Conservation (phyloP, 176 grass and related monocot species). For the Rhipidocladum racemiflorum region DNA sequence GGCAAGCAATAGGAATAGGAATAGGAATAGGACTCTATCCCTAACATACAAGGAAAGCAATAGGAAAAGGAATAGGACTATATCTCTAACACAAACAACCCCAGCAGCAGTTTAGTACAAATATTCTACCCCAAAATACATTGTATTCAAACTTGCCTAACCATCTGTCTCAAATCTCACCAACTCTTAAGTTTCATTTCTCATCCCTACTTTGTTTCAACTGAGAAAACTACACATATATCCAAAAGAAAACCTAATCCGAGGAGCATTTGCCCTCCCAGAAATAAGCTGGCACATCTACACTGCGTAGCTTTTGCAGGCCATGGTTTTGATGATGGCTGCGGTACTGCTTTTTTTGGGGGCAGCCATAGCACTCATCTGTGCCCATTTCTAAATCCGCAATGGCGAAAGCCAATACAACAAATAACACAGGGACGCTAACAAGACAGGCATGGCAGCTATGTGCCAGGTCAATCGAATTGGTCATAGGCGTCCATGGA, state of each 20-base stretch:
- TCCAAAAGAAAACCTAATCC: conserved; percentile 29
- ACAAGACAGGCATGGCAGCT: not conserved
- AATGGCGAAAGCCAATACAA: conserved; percentile 6
- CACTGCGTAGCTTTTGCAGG: not conserved
- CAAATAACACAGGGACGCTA: not conserved
- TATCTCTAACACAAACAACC: too few relatives aligned
- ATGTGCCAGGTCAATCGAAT: conserved; percentile 52
- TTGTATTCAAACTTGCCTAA: conserved; percentile 24
- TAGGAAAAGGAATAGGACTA: too few relatives aligned
- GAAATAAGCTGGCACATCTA: conserved; percentile 29
- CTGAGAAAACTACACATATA: conserved; percentile 42
- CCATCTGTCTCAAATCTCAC: not conserved
- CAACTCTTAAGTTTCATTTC: conserved; percentile 24
- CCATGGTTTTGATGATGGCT: not conserved
- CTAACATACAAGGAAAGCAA: too few relatives aligned
- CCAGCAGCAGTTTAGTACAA: conserved; percentile 8
- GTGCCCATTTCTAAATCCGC: not conserved
- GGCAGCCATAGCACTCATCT: not conserved
- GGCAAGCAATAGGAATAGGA: too few relatives aligned
- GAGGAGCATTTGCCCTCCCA: conserved; percentile 26
- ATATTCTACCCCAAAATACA: conserved; percentile 10
- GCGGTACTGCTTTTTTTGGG: not conserved
- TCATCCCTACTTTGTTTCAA: conserved; percentile 26
- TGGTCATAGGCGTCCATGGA: conserved; percentile 69
- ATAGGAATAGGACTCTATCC: too few relatives aligned